These are phyloP conservation scores for Jackrogersella multiformis DNA, from an alignment of 495 filamentous ascomycete species.

Conservation along the genomic window DNA sequence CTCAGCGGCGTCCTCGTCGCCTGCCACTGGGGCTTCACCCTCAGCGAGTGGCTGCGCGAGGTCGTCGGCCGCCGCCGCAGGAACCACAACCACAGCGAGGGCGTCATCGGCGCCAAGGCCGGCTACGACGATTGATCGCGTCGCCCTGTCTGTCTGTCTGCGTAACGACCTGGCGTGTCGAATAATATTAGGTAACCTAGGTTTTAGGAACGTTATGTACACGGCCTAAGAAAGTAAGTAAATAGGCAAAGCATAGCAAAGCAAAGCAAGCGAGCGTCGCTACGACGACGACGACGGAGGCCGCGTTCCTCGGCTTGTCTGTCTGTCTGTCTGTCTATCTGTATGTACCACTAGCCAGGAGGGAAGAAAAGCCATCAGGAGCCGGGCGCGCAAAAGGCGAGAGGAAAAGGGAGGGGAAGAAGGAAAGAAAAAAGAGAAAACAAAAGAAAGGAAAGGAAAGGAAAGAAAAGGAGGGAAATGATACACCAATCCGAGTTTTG, in stretches of 20 bases:
- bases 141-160: not conserved
- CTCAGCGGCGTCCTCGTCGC: slow-evolving; percentile 68
- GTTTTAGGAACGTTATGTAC: too few species aligned
- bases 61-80: slow-evolving; percentile 59
- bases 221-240: too few species aligned
- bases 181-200: too few species aligned
- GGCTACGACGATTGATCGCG: slow-evolving; percentile 42
- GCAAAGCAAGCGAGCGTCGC: too few species aligned
- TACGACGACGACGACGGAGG: not conserved
- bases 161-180: too few species aligned
- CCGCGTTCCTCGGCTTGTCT: too few species aligned
- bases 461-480: not conserved
- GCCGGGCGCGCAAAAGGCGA: not conserved
- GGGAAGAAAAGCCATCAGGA: too few species aligned
- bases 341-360: slow-evolving; percentile 11
- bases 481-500: not conserved
- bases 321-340: not conserved
- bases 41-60: slow-evolving; percentile 62
- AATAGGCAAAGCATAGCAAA: too few species aligned
- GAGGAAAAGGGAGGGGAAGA: not conserved
- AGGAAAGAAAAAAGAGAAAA: not conserved
- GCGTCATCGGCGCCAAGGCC: slow-evolving; percentile 60
- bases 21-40: slow-evolving; percentile 67
- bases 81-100: slow-evolving; percentile 63
- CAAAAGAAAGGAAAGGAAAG: not conserved